Conservation (phyloP, 164 flowering plant genomes). For the Vitis amurensis region DNA sequence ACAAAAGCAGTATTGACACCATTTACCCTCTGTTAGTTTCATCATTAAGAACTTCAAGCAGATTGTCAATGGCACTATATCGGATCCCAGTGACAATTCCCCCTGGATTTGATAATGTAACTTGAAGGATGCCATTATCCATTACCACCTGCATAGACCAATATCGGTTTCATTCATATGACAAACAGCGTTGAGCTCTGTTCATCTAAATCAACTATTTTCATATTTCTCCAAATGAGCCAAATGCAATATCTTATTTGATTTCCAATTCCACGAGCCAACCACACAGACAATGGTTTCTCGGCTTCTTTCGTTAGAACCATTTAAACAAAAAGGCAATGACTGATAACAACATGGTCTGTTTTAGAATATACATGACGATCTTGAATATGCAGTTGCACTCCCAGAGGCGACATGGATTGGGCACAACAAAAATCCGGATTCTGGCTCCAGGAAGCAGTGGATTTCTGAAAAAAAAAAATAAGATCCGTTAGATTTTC, state of each 20-base stretch:
- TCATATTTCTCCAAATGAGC: no score
- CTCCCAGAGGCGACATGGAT: conserved; percentile 21
- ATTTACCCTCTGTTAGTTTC: conserved; percentile 62
- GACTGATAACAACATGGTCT: no score
- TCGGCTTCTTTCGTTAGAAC: no score
- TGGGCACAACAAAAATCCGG: not conserved
- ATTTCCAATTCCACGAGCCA: no score
- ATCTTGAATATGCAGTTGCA: conserved; percentile 35
- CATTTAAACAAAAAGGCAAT: no score
- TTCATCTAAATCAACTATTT: not conserved
- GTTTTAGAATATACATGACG: conserved; percentile 28
- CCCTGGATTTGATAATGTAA: conserved; percentile 63
- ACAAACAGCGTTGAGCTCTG: not conserved
- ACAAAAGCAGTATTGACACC: not conserved
- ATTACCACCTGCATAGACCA: conserved; percentile 53
- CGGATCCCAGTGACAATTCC: conserved; percentile 59
- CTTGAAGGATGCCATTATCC: conserved; percentile 64
- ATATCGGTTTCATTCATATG: not conserved
- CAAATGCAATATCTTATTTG: no score
- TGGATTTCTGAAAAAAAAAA: conserved; percentile 2
- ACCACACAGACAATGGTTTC: no score
- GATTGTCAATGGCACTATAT: conserved; percentile 51
- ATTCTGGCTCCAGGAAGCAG: not conserved
- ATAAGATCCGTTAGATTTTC: no score
- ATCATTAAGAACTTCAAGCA: conserved; percentile 57